phyloP scores from a whole-genome alignment of 2,329 filamentous ascomycete species.

The Pseudonectria buxi region DNA sequence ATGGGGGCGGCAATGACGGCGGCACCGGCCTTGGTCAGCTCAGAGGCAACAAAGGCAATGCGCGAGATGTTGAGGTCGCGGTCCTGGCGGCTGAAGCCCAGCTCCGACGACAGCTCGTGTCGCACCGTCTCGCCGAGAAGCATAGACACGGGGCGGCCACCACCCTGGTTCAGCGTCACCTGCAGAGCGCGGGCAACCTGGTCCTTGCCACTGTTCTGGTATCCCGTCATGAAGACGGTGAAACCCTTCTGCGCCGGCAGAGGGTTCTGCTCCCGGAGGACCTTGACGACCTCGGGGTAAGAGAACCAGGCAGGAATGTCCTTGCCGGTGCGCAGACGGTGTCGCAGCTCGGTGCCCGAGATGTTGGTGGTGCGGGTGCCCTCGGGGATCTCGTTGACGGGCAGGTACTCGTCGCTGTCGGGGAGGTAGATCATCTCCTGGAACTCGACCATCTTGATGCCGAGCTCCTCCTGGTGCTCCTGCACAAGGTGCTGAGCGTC shows the following conservation, averaged over 20 bases:
- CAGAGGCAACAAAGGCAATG: constrained; percentile 92
- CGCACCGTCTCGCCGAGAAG: constrained; percentile 94
- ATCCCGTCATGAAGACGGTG: constrained; percentile 96
- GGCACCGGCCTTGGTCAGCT: constrained; percentile 86
- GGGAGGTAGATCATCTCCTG: constrained; percentile 99
- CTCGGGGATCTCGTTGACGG: constrained; percentile 79
- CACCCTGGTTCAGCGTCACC: constrained; percentile 96
- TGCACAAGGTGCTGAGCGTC: constrained; percentile 94
- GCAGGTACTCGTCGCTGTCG: constrained; percentile 92
- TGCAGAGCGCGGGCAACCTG: constrained; percentile 92
- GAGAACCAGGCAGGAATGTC: constrained; percentile 99
- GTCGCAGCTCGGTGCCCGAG: constrained; percentile 83
- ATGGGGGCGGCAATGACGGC: constrained; percentile 96
- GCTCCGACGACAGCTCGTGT: constrained; percentile 84
- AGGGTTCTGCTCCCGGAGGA: constrained; percentile 93
- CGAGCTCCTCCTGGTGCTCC: constrained; percentile 93
- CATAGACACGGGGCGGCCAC: constrained; percentile 87
- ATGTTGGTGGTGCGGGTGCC: constrained; percentile 84
- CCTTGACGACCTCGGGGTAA: constrained; percentile 95
- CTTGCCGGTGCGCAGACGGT: constrained; percentile 81
- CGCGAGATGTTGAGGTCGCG: constrained; percentile 91
- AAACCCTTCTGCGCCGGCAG: constrained; percentile 88
- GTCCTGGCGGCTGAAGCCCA: constrained; percentile 90
- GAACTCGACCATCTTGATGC: constrained; percentile 98
- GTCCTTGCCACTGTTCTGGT: constrained; percentile 95